Evolutionary conservation across 352 stramenopile species (phyloP).

Genomic region (Phytopythium litorale): DNA sequence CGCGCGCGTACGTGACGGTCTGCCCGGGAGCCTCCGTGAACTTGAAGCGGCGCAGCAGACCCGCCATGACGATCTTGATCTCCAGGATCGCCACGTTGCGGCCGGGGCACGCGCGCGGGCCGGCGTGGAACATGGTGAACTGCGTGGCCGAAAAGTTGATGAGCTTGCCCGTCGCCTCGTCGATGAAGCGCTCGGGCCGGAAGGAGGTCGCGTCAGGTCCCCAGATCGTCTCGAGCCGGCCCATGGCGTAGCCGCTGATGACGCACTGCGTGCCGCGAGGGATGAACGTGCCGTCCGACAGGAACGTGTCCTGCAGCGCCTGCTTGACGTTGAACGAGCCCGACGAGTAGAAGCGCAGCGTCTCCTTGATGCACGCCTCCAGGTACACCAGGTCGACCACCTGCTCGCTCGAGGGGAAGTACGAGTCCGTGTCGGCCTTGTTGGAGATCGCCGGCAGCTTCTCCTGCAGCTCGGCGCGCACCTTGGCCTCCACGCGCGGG

Average conservation of each 20-base stretch:
- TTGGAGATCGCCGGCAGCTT: conserved; percentile 3
- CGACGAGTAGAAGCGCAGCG: conserved; percentile 13
- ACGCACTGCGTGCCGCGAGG: conserved; percentile 11
- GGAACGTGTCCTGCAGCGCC: conserved; percentile 22
- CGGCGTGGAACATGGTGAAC: too few species aligned
- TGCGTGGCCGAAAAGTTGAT: conserved; percentile 1
- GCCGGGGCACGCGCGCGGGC: too few species aligned
- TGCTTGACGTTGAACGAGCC: conserved; percentile 35
- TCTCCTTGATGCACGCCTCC: conserved; percentile 14
- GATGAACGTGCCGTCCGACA: conserved; percentile 42
- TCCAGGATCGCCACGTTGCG: too few species aligned
- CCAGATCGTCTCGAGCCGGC: conserved; percentile 31
- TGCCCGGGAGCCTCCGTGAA: too few species aligned
- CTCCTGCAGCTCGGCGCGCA: conserved; percentile 17
- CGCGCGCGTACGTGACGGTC: too few species aligned
- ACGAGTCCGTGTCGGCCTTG: neutral
- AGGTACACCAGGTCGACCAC: conserved; percentile 13
- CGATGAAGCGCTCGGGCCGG: conserved; percentile 33
- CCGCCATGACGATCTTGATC: too few species aligned
- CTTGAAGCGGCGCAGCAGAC: too few species aligned
- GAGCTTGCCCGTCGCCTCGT: conserved; percentile 13
- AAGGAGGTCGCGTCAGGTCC: conserved; percentile 24
- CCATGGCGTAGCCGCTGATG: conserved; percentile 32
- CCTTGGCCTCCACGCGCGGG: conserved; percentile 18
- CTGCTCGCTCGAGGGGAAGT: conserved; percentile 14